These are phyloP conservation scores for Bacidia rubella DNA, from an alignment of 495 filamentous ascomycete genomes.

Conservation along the genomic window DNA sequence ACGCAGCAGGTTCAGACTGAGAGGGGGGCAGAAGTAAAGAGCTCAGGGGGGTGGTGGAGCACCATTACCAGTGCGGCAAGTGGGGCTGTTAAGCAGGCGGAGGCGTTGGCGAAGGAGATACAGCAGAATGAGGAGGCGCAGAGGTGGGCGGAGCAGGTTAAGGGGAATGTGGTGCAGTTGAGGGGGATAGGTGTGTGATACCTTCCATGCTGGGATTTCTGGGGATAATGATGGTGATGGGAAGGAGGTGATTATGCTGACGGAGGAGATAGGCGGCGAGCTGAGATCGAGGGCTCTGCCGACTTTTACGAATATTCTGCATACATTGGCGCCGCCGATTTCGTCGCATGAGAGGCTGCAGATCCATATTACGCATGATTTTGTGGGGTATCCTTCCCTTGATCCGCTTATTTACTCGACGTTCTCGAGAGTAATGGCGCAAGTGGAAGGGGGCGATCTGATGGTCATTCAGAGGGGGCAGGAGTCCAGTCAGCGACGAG, in stretches of 20 bases:
- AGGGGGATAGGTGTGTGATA: slow-evolving; percentile 56
- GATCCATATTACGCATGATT: slow-evolving; percentile 94
- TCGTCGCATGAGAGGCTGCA: slow-evolving; percentile 94
- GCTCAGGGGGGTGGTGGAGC: slow-evolving; percentile 59
- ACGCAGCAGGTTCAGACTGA: slow-evolving; percentile 21
- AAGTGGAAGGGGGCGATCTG: slow-evolving; percentile 96
- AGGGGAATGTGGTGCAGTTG: slow-evolving; percentile 76
- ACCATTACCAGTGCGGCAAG: slow-evolving; percentile 49
- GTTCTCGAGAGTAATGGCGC: slow-evolving; percentile 94
- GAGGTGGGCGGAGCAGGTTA: slow-evolving; percentile 89
- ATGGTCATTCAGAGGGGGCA: slow-evolving; percentile 88
- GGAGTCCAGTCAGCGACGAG: slow-evolving; percentile 59
- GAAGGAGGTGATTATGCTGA: no score
- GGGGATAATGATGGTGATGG: no score
- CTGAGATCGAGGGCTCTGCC: slow-evolving; percentile 79
- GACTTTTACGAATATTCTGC: slow-evolving; percentile 86
- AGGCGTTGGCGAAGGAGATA: slow-evolving; percentile 86
- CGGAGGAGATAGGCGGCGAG: slow-evolving; percentile 82
- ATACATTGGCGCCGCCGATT: slow-evolving; percentile 91
- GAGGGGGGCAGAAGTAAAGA: slow-evolving; percentile 21
- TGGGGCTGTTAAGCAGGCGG: slow-evolving; percentile 87
- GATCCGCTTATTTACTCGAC: slow-evolving; percentile 86
- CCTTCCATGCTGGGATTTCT: background rate
- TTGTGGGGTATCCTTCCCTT: slow-evolving; percentile 84
- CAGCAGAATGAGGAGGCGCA: slow-evolving; percentile 93